Base-by-base conservation (phyloP, 208 protist species). In the Herpetomonas samuelpessoai region DNA sequence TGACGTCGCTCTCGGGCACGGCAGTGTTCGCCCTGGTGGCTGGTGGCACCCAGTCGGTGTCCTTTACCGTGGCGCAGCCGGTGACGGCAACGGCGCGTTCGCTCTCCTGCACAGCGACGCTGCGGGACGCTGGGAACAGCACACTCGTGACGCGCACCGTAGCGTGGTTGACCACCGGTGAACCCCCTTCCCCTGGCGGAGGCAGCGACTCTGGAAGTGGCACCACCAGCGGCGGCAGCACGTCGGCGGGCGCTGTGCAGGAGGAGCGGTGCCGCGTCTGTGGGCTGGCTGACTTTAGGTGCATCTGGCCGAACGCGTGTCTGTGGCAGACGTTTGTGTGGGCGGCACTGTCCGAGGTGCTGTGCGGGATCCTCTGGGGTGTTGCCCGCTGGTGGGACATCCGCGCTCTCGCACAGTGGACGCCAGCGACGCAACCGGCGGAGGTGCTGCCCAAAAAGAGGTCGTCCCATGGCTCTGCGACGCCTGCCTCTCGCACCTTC, bases 41-140 rank as follows among this genome's bases (percentile, higher is more conserved):
- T 6, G 35, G 35, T 14, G 9, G 14, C 9, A 18, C 35, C 9
- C 31, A 14, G 6, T 2, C 25, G 24, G 0, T 28, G 2, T 16
- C 16, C 3, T 70, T 69, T 39, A 6, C 35, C 35, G 35, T 41
- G 6, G 6, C 35, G 35, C 35, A 41, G 35, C 35, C 35, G 35
- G 35, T 14, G 9, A 41, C 35, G 35, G 14, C 9, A 6, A 41
- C 35, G 14, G 9, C 53, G 22, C 21, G 58, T 29, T 19, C 22
- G 7, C 62, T 66, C 41, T 19, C 41, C 21, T 90, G 83, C 66
- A 57, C 27, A 46, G 57, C 79, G 21, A 25, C 27, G 24, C 55
- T 90, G 45, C 59, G 46, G 39, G 64, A 90, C 55, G 48, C 76
- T 1, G 48, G 41, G 27, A 58, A 68, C 16, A 51, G 64, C 28